These are phyloP conservation scores for Ogataea dorogensis DNA, from an alignment of 805 yeast species.

Conservation along the genomic window DNA sequence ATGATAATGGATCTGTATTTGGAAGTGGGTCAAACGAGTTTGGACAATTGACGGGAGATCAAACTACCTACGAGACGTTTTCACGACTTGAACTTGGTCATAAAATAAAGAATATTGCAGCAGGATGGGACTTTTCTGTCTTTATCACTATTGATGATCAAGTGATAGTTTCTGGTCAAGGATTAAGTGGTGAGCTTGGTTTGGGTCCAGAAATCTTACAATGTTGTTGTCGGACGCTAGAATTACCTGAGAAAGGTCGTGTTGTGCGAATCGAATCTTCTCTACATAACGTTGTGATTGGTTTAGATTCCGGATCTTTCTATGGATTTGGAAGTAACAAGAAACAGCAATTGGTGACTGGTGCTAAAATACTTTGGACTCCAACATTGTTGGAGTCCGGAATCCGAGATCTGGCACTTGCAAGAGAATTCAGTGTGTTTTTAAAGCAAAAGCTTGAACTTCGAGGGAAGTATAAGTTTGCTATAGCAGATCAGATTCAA, in stretches of 20 bases:
- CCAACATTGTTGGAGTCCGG: slow-evolving; percentile 20
- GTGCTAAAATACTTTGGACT: slow-evolving; percentile 24
- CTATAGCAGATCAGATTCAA: slow-evolving; percentile 8
- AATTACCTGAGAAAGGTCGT: slow-evolving; percentile 10
- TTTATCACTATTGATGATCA: slow-evolving; percentile 41
- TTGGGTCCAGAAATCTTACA: slow-evolving; percentile 30
- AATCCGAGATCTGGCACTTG: slow-evolving; percentile 38
- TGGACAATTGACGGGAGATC: slow-evolving; percentile 20
- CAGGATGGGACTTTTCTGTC: slow-evolving; percentile 81
- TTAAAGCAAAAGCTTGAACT: slow-evolving; percentile 21
- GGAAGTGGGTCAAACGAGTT: slow-evolving; percentile 46
- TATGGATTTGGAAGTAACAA: slow-evolving; percentile 71
- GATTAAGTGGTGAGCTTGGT: slow-evolving; percentile 76
- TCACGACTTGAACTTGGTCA: slow-evolving; percentile 14
- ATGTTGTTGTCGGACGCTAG: not conserved
- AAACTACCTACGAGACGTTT: slow-evolving; percentile 12
- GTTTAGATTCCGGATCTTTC: slow-evolving; percentile 40
- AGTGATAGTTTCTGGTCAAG: slow-evolving; percentile 58
- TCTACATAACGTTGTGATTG: slow-evolving; percentile 45
- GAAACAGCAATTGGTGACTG: slow-evolving; percentile 51
- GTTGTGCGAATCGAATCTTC: slow-evolving; percentile 35
- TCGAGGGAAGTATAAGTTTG: slow-evolving; percentile 37
- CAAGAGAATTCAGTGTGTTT: slow-evolving; percentile 56
- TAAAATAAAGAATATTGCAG: slow-evolving; percentile 48
- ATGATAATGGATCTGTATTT: slow-evolving; percentile 50